Percentiles rank a stretch among this genome's conserved stretches.
Evolutionary conservation across 2,329 filamentous ascomycete species (phyloP).

Genomic region (Teratosphaeriaceae sp.): DNA sequence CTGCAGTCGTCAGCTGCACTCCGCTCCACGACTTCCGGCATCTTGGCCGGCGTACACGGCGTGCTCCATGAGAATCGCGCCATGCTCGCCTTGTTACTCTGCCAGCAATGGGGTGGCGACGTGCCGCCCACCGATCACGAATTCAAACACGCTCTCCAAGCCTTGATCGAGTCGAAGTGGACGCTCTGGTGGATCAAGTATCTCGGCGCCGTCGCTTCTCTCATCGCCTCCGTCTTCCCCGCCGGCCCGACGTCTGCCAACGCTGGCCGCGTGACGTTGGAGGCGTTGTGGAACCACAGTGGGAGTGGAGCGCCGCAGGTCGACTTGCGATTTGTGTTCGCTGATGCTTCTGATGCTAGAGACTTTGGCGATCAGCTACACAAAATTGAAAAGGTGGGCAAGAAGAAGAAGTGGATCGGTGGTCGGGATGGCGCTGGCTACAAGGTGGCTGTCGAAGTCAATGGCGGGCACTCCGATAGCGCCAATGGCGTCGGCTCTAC

Average conservation of each 20-base stretch:
- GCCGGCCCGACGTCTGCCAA: slow-evolving; percentile 42
- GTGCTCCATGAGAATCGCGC: slow-evolving; percentile 67
- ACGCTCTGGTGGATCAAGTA: slow-evolving; percentile 61
- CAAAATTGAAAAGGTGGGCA: slow-evolving; percentile 50
- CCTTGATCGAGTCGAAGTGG: slow-evolving; percentile 45
- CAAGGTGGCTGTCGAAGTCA: slow-evolving; percentile 30
- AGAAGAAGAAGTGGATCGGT: slow-evolving; percentile 52
- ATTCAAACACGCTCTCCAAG: slow-evolving; percentile 49
- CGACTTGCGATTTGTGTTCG: slow-evolving; percentile 36
- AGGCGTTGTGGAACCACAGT: slow-evolving; percentile 37
- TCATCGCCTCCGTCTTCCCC: slow-evolving; percentile 56
- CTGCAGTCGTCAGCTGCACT: slow-evolving; percentile 59
- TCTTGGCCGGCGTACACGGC: slow-evolving; percentile 63
- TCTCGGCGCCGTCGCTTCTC: slow-evolving; percentile 52
- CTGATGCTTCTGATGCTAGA: slow-evolving; percentile 35
- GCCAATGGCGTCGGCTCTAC: too few relatives aligned
- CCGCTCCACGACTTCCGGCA: slow-evolving; percentile 63
- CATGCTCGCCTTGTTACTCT: slow-evolving; percentile 63
- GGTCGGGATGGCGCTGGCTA: slow-evolving; percentile 36
- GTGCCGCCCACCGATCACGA: slow-evolving; percentile 51
- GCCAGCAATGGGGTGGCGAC: slow-evolving; percentile 65
- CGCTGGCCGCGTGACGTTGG: slow-evolving; percentile 36
- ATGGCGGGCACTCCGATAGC: not conserved
- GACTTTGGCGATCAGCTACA: slow-evolving; percentile 35
- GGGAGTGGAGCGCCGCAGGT: slow-evolving; percentile 37